Conservation (phyloP, 1,284 basidiomycete species). For the Pascua sp. region DNA sequence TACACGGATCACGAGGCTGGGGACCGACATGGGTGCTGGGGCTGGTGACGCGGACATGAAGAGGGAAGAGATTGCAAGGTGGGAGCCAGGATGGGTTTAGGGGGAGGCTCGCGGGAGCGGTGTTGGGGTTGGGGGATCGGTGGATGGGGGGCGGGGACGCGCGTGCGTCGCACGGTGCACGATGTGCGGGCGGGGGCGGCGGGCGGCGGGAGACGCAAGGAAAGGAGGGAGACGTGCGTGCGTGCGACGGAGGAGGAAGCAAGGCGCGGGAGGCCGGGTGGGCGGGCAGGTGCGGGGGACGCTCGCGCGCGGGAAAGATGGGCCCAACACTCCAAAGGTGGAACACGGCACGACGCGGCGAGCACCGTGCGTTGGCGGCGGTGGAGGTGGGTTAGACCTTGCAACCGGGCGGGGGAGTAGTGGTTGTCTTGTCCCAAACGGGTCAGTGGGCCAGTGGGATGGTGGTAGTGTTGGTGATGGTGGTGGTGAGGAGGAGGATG, state of each 20-base stretch:
- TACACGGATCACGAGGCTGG: constrained; percentile 14
- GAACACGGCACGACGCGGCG: not conserved
- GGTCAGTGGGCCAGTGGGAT: not conserved
- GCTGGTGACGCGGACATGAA: constrained; percentile 13
- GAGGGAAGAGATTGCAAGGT: not conserved
- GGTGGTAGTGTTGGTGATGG: not conserved
- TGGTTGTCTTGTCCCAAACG: not conserved
- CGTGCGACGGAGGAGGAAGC: too few relatives aligned
- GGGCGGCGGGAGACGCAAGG: too few relatives aligned
- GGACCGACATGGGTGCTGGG: constrained; percentile 14
- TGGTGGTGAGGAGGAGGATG: not conserved
- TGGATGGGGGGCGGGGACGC: not conserved
- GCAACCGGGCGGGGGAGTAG: not conserved
- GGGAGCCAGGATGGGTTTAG: not conserved
- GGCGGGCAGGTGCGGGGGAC: too few relatives aligned
- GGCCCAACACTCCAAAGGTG: not conserved
- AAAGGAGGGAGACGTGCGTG: too few relatives aligned
- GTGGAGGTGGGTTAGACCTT: not conserved
- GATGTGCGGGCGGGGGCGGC: too few relatives aligned
- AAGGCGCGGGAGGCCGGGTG: too few relatives aligned
- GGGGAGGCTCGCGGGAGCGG: not conserved
- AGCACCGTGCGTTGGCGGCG: not conserved
- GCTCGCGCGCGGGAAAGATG: too few relatives aligned
- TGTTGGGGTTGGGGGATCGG: not conserved
- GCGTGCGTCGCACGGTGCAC: too few relatives aligned